These are phyloP conservation scores for Rhodotorula mucilaginosa DNA, from an alignment of 1,284 basidiomycete species.

Conservation along the genomic window DNA sequence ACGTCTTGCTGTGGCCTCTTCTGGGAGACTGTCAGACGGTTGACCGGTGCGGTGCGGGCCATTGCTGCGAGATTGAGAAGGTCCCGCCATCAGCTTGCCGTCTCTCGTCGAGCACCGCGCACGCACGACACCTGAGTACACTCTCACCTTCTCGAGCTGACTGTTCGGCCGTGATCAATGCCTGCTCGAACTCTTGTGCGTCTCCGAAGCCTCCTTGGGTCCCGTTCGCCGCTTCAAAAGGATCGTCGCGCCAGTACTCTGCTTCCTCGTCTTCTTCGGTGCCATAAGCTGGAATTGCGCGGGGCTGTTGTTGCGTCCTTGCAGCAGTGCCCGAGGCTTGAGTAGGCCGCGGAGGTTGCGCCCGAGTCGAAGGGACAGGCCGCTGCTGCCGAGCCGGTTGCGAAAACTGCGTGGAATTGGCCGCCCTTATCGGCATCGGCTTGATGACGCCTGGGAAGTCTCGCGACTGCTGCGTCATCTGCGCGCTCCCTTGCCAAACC, in stretches of 20 bases:
- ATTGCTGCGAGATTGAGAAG: background rate
- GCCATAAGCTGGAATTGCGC: background rate
- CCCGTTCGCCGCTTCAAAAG: too few relatives aligned
- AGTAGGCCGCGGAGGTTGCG: background rate
- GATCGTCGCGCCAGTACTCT: constrained; percentile 9
- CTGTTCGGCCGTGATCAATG: background rate
- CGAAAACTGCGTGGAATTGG: background rate
- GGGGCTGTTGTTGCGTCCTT: background rate
- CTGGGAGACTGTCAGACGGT: background rate
- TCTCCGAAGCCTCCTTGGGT: background rate
- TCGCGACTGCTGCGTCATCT: background rate
- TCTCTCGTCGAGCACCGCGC: background rate
- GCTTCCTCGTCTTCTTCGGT: constrained; percentile 3
- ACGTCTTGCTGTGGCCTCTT: background rate
- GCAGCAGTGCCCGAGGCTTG: background rate
- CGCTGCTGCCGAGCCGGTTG: background rate
- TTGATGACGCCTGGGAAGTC: background rate
- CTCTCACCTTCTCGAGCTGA: background rate
- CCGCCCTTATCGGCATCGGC: background rate
- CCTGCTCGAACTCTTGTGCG: constrained; percentile 5
- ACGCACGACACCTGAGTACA: too few relatives aligned
- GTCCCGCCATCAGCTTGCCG: constrained; percentile 2
- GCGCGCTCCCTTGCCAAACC: too few relatives aligned
- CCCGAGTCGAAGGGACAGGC: background rate
- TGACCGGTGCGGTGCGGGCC: background rate